These are phyloP conservation scores for Globisporangium recalcitrans DNA, from an alignment of 352 stramenopile species.

Conservation along the genomic window DNA sequence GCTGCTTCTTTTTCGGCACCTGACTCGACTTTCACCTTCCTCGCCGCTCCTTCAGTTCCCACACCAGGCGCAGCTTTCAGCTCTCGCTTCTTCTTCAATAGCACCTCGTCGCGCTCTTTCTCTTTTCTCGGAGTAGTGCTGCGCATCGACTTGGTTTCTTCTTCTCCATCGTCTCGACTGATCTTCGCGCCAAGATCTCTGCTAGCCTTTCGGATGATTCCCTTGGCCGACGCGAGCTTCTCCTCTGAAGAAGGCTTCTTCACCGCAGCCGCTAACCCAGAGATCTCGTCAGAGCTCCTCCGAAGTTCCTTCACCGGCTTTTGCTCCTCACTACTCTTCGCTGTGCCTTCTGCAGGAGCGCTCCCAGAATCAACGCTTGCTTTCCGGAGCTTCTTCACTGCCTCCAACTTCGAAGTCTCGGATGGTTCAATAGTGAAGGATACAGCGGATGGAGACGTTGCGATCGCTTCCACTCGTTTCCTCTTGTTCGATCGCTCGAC, in stretches of 20 bases:
- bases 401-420: neutral
- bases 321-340: neutral
- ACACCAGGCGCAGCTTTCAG: neutral
- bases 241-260: neutral
- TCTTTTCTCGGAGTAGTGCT: neutral
- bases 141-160: neutral
- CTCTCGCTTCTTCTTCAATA: neutral
- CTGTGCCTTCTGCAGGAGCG: neutral
- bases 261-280: neutral
- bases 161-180: neutral
- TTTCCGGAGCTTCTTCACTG: neutral
- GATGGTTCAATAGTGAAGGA: neutral
- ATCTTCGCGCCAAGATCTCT: neutral
- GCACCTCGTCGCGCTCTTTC: neutral
- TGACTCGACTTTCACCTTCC: neutral
- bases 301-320: neutral
- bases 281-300: neutral
- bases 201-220: neutral
- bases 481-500: slow-evolving; percentile 2
- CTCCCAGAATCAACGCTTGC: neutral
- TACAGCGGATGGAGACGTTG: neutral
- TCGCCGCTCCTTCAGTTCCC: neutral
- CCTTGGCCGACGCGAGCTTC: neutral
- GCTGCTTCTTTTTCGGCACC: neutral
- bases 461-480: slow-evolving; percentile 3